These are phyloP conservation scores for Trichoderma oligosporum DNA, from an alignment of 2,329 filamentous ascomycete genomes.

Conservation along the genomic window DNA sequence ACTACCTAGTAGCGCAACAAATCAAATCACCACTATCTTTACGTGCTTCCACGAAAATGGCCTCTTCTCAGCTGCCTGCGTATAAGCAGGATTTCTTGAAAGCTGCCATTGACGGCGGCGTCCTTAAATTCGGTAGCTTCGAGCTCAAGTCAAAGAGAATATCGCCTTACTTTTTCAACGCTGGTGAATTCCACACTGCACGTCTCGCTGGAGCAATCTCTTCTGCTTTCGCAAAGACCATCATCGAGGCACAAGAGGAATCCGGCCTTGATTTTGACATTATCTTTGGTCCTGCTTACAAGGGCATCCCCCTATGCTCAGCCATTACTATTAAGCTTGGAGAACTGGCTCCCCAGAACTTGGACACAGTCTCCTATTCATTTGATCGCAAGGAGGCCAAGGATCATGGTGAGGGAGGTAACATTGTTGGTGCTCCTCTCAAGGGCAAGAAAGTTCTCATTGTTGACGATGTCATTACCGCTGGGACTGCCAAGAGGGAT, in stretches of 20 bases:
- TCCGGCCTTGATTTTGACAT: constrained; percentile 66
- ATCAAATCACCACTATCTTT: background rate
- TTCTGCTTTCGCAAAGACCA: constrained; percentile 71
- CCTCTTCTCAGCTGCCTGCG: constrained; percentile 43
- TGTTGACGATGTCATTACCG: constrained; percentile 95
- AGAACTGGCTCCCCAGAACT: constrained; percentile 62
- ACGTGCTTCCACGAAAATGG: constrained; percentile 33
- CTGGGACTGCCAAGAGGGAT: constrained; percentile 89
- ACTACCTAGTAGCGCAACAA: background rate
- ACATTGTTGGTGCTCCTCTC: constrained; percentile 81
- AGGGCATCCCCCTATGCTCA: constrained; percentile 88
- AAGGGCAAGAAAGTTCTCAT: constrained; percentile 84
- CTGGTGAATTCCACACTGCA: constrained; percentile 81
- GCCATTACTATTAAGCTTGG: constrained; percentile 72
- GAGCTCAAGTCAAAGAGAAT: constrained; percentile 87
- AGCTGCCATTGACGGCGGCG: constrained; percentile 62
- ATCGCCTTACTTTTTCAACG: constrained; percentile 98
- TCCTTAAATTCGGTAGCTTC: constrained; percentile 78
- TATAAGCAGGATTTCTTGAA: constrained; percentile 73
- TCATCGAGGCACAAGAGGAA: constrained; percentile 46
- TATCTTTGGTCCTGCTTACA: constrained; percentile 92
- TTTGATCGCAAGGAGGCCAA: constrained; percentile 98
- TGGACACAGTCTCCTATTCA: constrained; percentile 70
- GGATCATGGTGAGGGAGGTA: constrained; percentile 90
- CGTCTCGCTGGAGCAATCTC: constrained; percentile 73